Evolutionary conservation across 345 rosid genomes (phyloP), one percentile per base, ranked within the genome.

Genomic region (Salix arbutifolia): DNA sequence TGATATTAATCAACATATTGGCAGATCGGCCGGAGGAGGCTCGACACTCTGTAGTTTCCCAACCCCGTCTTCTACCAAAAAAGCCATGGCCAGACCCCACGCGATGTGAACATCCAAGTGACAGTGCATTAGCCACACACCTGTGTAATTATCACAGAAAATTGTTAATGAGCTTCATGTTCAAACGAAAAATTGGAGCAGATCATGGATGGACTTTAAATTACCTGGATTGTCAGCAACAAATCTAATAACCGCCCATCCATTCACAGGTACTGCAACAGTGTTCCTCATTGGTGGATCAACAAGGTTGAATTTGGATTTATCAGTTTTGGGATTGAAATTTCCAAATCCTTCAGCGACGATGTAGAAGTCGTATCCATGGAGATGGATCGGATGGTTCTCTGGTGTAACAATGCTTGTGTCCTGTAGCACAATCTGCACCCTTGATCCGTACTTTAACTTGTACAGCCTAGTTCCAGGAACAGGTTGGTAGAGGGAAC

Each of bases 261-360:
- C 98, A 69, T 86, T 89, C 6, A 75, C 83, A 7, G 97, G 92
- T 46, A 96, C 95, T 25, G 85, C 89, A 48, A 82, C 94, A 2
- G 99, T 96, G 84, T 96, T 96, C 79, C 98, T 87, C 65, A 88
- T 82, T 1, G 99, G 99, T 13, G 99, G 99, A 84, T 96, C 98
- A 14, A 86, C 87, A 4, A 96, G 91, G 64, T 96, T 96, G 79
- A 93, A 93, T 80, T 93, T 96, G 0, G 89, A 78, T 17, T 85
- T 40, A 78, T 96, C 95, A 13, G 71, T 89, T 69, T 86, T 79
- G 44, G 94, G 86, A 76, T 93, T 77, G 78, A 96, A 96, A 81
- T 96, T 96, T 75, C 99, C 99, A 35, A 91, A 96, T 6, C 98
- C 99, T 78, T 86, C 84, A 0, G 89, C 99, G 16, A 96, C 50